A percentile compares a stretch with the other conserved stretches of the same genome.
phyloP scores from a whole-genome alignment of 768 basidiomycete genomes.

The Tephrocybe sp. region DNA sequence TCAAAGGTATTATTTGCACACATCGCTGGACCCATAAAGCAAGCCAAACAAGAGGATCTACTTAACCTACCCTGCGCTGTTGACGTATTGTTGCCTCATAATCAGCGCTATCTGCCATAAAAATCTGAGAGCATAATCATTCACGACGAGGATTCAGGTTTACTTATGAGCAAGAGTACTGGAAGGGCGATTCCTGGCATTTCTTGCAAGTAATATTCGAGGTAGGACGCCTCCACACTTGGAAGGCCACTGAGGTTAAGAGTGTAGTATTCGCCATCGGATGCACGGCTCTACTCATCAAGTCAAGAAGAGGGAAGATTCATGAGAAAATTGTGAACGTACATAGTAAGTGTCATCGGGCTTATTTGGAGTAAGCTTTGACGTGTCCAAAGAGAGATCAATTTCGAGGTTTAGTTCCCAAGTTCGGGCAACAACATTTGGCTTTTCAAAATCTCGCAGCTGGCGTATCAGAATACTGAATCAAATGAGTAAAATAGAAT shows the following conservation, averaged over 20 bases:
- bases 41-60: too few species aligned
- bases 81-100: not conserved
- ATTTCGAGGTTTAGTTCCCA: not conserved
- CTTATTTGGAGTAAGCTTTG: not conserved
- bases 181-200: not conserved
- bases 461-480: not conserved
- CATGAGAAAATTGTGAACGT: not conserved
- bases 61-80: not conserved
- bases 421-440: not conserved
- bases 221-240: not conserved
- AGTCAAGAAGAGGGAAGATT: not conserved
- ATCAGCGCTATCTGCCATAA: not conserved
- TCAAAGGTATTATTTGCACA: too few species aligned
- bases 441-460: not conserved
- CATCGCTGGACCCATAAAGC: too few species aligned
- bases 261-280: not conserved
- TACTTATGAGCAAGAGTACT: not conserved
- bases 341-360: not conserved
- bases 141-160: not conserved
- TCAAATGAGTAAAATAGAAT: not conserved
- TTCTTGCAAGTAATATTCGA: not conserved
- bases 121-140: not conserved
- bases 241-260: not conserved
- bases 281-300: not conserved
- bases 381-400: not conserved